Conservation (phyloP, 805 yeast species). For the Cyberlindnera xishuangbannaensis region DNA sequence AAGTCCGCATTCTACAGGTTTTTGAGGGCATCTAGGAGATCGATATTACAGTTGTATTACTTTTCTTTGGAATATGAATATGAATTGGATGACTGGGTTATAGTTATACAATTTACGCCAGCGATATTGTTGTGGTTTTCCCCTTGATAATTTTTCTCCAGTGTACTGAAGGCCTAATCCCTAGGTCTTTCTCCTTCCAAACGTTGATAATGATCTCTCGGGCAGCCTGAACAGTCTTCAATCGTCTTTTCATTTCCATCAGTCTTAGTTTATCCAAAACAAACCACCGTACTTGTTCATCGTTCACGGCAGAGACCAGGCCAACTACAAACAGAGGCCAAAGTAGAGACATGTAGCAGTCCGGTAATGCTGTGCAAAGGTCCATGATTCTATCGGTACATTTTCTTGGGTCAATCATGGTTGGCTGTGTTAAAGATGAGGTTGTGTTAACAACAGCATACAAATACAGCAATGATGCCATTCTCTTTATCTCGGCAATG, state of each 20-base stretch:
- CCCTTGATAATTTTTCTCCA: constrained; percentile 36
- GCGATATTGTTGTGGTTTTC: constrained; percentile 32
- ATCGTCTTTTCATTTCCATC: constrained; percentile 33
- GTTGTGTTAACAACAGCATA: constrained; percentile 31
- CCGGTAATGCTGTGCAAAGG: constrained; percentile 25
- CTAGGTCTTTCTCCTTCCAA: constrained; percentile 37
- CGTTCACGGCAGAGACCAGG: constrained; percentile 24
- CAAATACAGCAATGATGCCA: constrained; percentile 31
- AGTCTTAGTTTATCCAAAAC: constrained; percentile 29
- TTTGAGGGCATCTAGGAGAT: too few relatives aligned
- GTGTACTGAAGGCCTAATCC: constrained; percentile 16
- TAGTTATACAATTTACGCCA: constrained; percentile 27
- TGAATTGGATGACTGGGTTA: too few relatives aligned
- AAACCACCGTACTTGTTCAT: constrained; percentile 35
- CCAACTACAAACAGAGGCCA: constrained; percentile 40
- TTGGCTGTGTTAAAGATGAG: constrained; percentile 7
- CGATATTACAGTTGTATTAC: too few relatives aligned
- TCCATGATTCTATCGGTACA: constrained; percentile 22
- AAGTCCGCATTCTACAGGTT: too few relatives aligned
- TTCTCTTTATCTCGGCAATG: constrained; percentile 35
- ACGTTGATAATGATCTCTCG: constrained; percentile 29
- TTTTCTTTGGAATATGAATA: too few relatives aligned
- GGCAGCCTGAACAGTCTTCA: constrained; percentile 35
- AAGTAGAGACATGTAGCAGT: constrained; percentile 30
- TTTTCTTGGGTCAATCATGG: constrained; percentile 13